Evolutionary conservation across 148 eudicot species (phyloP).

Genomic region (Oxyria digyna): DNA sequence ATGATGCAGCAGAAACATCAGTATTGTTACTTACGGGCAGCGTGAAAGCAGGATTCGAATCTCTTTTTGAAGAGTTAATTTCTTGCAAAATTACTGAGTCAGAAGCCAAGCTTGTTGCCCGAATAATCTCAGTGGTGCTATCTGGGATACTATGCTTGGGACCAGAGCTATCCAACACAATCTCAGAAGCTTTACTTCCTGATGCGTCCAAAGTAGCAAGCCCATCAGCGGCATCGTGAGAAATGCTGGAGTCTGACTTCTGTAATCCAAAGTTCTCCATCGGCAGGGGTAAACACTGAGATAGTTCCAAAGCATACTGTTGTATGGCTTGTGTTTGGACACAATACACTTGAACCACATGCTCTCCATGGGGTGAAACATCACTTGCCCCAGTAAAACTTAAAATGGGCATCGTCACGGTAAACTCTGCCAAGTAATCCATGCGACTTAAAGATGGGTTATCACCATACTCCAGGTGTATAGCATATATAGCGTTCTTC

Average conservation of each 20-base stretch:
- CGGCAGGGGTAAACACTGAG: slow-evolving; percentile 72
- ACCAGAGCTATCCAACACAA: too few species aligned
- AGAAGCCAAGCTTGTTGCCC: slow-evolving; percentile 28
- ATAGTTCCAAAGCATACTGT: slow-evolving; percentile 87
- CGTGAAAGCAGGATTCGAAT: slow-evolving; percentile 24
- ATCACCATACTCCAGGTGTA: slow-evolving; percentile 81
- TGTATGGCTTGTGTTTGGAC: slow-evolving; percentile 99
- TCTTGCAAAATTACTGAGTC: slow-evolving; percentile 32
- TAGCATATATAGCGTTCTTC: slow-evolving; percentile 90
- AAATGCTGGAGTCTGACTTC: slow-evolving; percentile 46
- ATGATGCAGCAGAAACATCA: slow-evolving; percentile 33
- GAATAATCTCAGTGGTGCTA: slow-evolving; percentile 25
- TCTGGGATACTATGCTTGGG: slow-evolving; percentile 10
- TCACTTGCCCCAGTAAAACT: slow-evolving; percentile 92
- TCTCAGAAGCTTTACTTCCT: too few species aligned
- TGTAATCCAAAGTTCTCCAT: slow-evolving; percentile 44
- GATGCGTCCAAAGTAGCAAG: too few species aligned
- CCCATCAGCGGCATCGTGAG: slow-evolving; percentile 19
- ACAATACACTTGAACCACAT: slow-evolving; percentile 84
- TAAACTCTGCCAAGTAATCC: slow-evolving; percentile 94
- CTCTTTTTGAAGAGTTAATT: slow-evolving; percentile 24
- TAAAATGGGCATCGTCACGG: slow-evolving; percentile 96
- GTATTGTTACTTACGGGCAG: slow-evolving; percentile 29
- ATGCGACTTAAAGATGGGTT: slow-evolving; percentile 57
- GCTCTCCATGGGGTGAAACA: slow-evolving; percentile 61